Evolutionary conservation across 176 grass and related monocot genomes (phyloP).

Genomic region (Puccinellia tenuiflora): DNA sequence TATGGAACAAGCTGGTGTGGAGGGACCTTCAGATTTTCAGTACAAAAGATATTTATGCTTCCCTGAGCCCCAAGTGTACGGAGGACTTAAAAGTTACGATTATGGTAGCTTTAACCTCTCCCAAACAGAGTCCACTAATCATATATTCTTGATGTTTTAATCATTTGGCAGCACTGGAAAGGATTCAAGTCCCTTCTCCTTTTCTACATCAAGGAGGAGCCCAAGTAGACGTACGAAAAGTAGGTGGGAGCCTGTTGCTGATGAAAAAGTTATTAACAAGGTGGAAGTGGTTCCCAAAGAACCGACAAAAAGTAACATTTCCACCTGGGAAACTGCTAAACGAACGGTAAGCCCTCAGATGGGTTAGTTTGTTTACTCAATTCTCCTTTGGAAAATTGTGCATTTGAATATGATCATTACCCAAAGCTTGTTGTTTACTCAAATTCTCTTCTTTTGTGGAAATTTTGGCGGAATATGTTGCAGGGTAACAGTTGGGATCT

Average conservation of each 20-base stretch:
- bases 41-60: background rate
- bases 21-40: background rate
- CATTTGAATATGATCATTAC: background rate
- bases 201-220: constrained; percentile 31
- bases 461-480: constrained; percentile 21
- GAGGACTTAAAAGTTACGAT: background rate
- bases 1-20: background rate
- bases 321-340: constrained; percentile 42
- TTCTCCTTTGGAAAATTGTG: background rate
- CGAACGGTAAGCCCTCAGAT: constrained; percentile 38
- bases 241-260: constrained; percentile 77
- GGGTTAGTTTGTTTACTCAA: background rate
- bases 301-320: constrained; percentile 23
- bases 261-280: constrained; percentile 44
- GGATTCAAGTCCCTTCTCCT: constrained; percentile 49
- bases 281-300: constrained; percentile 31
- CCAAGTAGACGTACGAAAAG: constrained; percentile 58
- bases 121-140: background rate
- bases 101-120: background rate
- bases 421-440: background rate
- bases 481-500: constrained; percentile 51
- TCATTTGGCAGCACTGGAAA: constrained; percentile 46
- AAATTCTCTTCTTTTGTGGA: background rate
- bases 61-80: background rate
- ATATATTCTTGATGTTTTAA: constrained; percentile 17